Evolutionary conservation across 2,329 filamentous ascomycete species (phyloP).

Genomic region (Colletotrichum sp.): DNA sequence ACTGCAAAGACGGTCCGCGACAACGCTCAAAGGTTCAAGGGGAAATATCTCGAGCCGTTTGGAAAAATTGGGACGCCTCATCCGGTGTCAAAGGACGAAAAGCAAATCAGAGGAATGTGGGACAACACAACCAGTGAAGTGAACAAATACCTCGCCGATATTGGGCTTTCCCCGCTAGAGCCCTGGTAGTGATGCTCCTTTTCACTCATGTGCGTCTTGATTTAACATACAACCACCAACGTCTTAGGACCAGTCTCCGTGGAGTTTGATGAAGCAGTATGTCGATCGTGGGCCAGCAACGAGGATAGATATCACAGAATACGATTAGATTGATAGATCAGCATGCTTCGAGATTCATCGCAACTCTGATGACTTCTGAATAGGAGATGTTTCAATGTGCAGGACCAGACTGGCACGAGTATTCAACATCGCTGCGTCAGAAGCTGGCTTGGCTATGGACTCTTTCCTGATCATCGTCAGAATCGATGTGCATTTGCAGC

Average conservation of each 20-base stretch:
- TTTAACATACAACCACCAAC: background rate
- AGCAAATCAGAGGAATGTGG: conserved; percentile 22
- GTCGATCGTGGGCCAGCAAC: rapidly evolving
- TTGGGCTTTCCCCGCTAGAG: background rate
- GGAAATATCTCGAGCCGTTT: conserved; percentile 23
- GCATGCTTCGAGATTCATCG: rapidly evolving
- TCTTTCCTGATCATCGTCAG: background rate
- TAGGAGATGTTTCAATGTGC: background rate
- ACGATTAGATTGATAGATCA: background rate
- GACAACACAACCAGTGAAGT: conserved; percentile 19
- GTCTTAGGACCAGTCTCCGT: rapidly evolving
- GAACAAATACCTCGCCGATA: conserved; percentile 5
- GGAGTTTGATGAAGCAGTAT: background rate
- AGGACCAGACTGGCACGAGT: background rate
- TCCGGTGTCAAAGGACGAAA: conserved; percentile 7
- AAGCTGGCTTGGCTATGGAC: background rate
- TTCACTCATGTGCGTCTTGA: rapidly evolving
- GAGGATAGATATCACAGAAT: background rate
- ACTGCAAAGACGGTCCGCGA: conserved; percentile 20
- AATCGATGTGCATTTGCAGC: background rate
- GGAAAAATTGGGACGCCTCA: conserved; percentile 17
- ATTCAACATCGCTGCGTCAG: background rate
- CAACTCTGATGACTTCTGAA: background rate
- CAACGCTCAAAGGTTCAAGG: conserved; percentile 16
- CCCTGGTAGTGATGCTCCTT: background rate